These are phyloP conservation scores for Sarocladiaceae sp. DNA, from an alignment of 2,329 filamentous ascomycete genomes.

Conservation along the genomic window DNA sequence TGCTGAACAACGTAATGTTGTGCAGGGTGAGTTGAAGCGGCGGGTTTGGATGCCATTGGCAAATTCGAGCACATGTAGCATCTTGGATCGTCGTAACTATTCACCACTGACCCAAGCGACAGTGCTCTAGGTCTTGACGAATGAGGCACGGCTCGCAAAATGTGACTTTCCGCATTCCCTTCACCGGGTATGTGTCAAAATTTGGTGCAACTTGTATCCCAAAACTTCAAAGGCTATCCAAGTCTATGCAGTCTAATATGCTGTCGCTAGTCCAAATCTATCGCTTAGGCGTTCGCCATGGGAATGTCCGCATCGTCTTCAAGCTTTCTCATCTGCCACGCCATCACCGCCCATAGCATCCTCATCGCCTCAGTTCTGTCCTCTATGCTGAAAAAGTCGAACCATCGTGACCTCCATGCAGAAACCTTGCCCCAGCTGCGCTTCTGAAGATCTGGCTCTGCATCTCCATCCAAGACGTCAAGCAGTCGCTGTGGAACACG, in stretches of 20 bases:
- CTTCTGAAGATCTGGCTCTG: slow-evolving; percentile 23
- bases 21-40: too few relatives aligned
- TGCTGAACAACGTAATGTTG: too few relatives aligned
- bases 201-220: too few relatives aligned
- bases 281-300: slow-evolving; percentile 10
- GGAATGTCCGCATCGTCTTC: slow-evolving; percentile 5
- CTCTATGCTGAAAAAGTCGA: slow-evolving; percentile 51
- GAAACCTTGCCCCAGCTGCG: slow-evolving; percentile 49
- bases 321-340: slow-evolving; percentile 50
- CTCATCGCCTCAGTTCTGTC: slow-evolving; percentile 55
- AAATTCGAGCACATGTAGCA: too few relatives aligned
- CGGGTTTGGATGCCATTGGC: too few relatives aligned
- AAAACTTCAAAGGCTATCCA: too few relatives aligned
- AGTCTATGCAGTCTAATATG: not conserved
- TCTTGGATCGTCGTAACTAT: too few relatives aligned
- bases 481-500: slow-evolving; percentile 53
- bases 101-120: too few relatives aligned
- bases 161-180: too few relatives aligned
- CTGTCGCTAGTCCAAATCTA: not conserved
- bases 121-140: too few relatives aligned
- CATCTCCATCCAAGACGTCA: slow-evolving; percentile 45
- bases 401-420: slow-evolving; percentile 58
- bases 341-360: slow-evolving; percentile 56
- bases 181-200: too few relatives aligned
- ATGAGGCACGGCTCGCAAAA: too few relatives aligned